These are phyloP conservation scores for Carex parvula DNA, from an alignment of 176 grass and related monocot species.

Conservation along the genomic window DNA sequence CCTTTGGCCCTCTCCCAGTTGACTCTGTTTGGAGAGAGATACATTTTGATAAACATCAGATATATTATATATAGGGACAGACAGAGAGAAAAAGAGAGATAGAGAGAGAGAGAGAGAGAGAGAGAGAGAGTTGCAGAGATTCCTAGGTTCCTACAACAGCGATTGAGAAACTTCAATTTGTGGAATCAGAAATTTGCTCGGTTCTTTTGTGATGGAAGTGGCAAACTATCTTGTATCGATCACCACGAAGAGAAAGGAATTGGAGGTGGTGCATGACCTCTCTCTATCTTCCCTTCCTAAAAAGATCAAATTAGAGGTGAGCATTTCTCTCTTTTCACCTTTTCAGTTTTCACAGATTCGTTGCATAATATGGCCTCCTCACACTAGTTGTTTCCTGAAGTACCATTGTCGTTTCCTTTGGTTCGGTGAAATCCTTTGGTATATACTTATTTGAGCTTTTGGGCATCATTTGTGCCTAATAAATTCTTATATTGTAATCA, in stretches of 20 bases:
- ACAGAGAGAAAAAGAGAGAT: neutral
- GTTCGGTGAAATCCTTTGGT: neutral
- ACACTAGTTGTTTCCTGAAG: neutral
- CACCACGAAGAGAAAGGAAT: conserved; percentile 52
- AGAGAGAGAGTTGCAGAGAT: neutral
- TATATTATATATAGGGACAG: neutral
- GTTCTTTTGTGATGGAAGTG: neutral
- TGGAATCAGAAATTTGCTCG: neutral
- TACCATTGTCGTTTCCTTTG: neutral
- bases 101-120: neutral
- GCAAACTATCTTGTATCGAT: conserved; percentile 21
- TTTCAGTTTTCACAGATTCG: neutral
- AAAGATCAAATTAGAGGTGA: conserved; percentile 43
- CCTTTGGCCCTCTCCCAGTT: neutral
- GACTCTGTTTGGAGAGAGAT: neutral
- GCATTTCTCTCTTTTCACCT: neutral
- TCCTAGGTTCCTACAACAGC: neutral
- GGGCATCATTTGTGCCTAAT: neutral
- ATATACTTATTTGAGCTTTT: neutral
- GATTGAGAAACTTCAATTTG: neutral
- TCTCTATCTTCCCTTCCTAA: conserved; percentile 35
- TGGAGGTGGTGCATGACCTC: conserved; percentile 40
- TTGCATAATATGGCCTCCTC: neutral
- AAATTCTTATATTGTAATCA: neutral
- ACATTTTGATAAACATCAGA: neutral